Conservation (phyloP, 2,329 filamentous ascomycete species). For the Paraphoma sp. region DNA sequence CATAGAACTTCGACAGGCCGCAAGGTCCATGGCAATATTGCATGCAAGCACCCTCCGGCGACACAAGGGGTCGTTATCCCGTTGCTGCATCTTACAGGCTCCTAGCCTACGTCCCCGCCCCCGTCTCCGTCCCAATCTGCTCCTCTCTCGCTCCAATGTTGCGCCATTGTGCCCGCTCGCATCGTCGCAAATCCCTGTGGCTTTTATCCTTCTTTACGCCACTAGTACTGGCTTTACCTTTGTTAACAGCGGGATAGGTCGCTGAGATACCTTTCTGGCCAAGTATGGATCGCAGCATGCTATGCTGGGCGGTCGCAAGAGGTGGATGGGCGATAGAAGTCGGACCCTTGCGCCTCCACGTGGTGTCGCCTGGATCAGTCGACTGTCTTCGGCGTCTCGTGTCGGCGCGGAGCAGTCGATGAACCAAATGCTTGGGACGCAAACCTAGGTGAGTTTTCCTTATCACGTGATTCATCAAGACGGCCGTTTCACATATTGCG, state of each 20-base stretch:
- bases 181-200: background rate
- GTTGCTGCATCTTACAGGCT: constrained; percentile 10
- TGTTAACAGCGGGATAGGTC: constrained; percentile 16
- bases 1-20: constrained; percentile 29
- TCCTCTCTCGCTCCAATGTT: background rate
- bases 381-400: constrained; percentile 5
- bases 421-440: constrained; percentile 47
- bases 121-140: constrained; percentile 2
- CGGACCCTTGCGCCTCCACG: constrained; percentile 48
- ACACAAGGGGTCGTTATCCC: constrained; percentile 9
- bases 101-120: background rate
- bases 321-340: constrained; percentile 43
- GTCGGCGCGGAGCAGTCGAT: constrained; percentile 17
- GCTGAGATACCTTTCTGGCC: constrained; percentile 21
- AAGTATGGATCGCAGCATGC: constrained; percentile 26
- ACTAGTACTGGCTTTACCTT: background rate
- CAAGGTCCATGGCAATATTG: constrained; percentile 33
- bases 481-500: background rate
- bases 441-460: background rate
- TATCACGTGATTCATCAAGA: background rate
- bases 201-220: background rate
- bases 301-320: constrained; percentile 35
- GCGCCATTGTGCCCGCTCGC: background rate
- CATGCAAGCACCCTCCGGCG: constrained; percentile 25
- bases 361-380: constrained; percentile 45